A percentile compares a stretch with the other conserved stretches of the same genome.
These are phyloP conservation scores for Drechmeria coniospora DNA, from an alignment of 2,329 filamentous ascomycete species.

Conservation along the genomic window DNA sequence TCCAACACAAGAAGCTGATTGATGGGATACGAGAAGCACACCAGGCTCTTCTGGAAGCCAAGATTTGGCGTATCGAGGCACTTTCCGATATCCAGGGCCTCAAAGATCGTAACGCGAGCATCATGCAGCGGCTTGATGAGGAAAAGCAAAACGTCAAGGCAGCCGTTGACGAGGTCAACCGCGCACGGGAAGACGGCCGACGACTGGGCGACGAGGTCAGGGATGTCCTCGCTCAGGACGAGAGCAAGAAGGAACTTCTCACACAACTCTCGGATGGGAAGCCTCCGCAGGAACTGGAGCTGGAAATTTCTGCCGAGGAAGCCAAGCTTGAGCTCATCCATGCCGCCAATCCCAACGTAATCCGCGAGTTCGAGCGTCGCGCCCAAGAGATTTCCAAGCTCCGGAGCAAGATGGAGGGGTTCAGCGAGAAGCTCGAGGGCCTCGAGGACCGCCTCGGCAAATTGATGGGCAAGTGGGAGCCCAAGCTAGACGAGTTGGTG, in stretches of 20 bases:
- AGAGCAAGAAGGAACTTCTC: slow-evolving; percentile 25
- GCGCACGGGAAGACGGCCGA: slow-evolving; percentile 17
- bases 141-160: slow-evolving; percentile 21
- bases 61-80: slow-evolving; percentile 63
- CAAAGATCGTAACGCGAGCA: slow-evolving; percentile 46
- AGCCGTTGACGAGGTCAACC: slow-evolving; percentile 23
- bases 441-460: slow-evolving; percentile 44
- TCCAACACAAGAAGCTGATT: slow-evolving; percentile 43
- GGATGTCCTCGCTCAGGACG: slow-evolving; percentile 22
- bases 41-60: slow-evolving; percentile 49
- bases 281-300: slow-evolving; percentile 48
- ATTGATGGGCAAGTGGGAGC: slow-evolving; percentile 66
- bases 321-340: slow-evolving; percentile 69
- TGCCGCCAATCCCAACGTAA: slow-evolving; percentile 57
- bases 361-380: slow-evolving; percentile 64
- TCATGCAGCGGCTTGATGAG: slow-evolving; percentile 35
- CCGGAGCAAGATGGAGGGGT: slow-evolving; percentile 37
- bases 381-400: slow-evolving; percentile 53
- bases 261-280: slow-evolving; percentile 29
- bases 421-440: slow-evolving; percentile 37
- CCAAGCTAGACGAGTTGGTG: slow-evolving; percentile 62
- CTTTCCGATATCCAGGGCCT: slow-evolving; percentile 62
- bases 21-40: slow-evolving; percentile 46
- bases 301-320: slow-evolving; percentile 58
- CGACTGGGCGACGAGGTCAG: slow-evolving; percentile 20